These are phyloP conservation scores for Eimeria falciformis DNA, from an alignment of 169 alveolate species.

Conservation along the genomic window DNA sequence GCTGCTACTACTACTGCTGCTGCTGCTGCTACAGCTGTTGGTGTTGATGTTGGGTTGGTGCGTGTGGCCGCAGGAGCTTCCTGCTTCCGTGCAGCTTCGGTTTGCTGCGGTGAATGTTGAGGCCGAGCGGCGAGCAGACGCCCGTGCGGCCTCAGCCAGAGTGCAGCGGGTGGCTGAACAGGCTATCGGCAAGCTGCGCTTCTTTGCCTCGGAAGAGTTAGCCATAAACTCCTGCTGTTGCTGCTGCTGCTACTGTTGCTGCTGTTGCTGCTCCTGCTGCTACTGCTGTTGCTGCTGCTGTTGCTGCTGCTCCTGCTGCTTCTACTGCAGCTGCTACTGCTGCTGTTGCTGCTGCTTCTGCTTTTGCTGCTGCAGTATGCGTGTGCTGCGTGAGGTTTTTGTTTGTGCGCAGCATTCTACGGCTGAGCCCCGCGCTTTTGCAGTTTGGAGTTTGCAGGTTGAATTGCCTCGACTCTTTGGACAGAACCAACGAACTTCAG, in stretches of 20 bases:
- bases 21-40: neutral
- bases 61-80: constrained; percentile 21
- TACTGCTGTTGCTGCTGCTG: neutral
- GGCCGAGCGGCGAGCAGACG: neutral
- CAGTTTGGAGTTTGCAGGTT: constrained; percentile 96
- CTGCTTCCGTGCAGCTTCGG: constrained; percentile 2
- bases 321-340: neutral
- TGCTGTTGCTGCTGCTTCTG: no score
- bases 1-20: neutral
- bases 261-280: neutral
- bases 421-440: constrained; percentile 7
- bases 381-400: neutral
- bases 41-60: neutral
- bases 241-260: neutral
- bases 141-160: neutral
- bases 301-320: neutral
- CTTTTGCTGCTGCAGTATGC: no score
- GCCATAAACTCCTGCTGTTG: neutral
- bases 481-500: constrained; percentile 93
- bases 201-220: constrained; percentile 6
- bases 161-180: neutral
- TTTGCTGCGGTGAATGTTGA: constrained; percentile 21
- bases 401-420: constrained; percentile 1
- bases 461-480: constrained; percentile 98
- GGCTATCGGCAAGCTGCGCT: neutral